Conservation (phyloP, 495 filamentous ascomycete genomes). For the Penicillium riverlandense region DNA sequence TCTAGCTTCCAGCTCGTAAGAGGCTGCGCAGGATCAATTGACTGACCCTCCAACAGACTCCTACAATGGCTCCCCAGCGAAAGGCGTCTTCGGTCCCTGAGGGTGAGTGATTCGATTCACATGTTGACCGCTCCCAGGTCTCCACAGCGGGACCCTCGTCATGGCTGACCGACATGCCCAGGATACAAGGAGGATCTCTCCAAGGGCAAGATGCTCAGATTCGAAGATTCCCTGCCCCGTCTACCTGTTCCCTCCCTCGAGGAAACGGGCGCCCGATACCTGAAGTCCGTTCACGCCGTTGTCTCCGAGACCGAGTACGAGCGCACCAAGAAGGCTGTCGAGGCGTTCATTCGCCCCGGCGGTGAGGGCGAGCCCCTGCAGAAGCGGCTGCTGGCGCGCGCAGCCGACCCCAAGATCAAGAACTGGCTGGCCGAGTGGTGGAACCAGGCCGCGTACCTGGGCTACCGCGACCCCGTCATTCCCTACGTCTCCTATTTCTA, state of each 20-base stretch:
- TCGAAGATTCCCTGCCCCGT: constrained; percentile 88
- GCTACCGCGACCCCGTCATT: constrained; percentile 90
- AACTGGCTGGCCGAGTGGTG: constrained; percentile 99
- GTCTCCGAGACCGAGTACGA: constrained; percentile 66
- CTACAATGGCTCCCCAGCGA: constrained; percentile 36
- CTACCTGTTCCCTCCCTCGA: constrained; percentile 90
- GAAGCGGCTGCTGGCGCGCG: constrained; percentile 73
- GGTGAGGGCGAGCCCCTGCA: constrained; percentile 81
- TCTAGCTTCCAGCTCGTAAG: not conserved
- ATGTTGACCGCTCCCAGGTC: constrained; percentile 9
- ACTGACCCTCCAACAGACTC: constrained; percentile 21
- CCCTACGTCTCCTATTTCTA: constrained; percentile 99
- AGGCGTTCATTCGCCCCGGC: constrained; percentile 74
- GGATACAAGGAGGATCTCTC: constrained; percentile 89
- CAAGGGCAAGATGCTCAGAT: constrained; percentile 90
- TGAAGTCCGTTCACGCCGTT: constrained; percentile 85
- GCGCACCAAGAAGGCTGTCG: constrained; percentile 71
- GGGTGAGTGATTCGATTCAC: constrained; percentile 29
- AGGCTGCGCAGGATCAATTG: not conserved
- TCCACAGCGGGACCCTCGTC: not conserved
- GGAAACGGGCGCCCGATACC: constrained; percentile 84
- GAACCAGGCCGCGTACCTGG: constrained; percentile 88
- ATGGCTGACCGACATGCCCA: constrained; percentile 19
- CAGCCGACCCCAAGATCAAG: constrained; percentile 74
- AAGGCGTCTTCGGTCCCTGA: constrained; percentile 42